phyloP scores from a whole-genome alignment of 2,329 filamentous ascomycete genomes.

The Neofusicoccum parvum region DNA sequence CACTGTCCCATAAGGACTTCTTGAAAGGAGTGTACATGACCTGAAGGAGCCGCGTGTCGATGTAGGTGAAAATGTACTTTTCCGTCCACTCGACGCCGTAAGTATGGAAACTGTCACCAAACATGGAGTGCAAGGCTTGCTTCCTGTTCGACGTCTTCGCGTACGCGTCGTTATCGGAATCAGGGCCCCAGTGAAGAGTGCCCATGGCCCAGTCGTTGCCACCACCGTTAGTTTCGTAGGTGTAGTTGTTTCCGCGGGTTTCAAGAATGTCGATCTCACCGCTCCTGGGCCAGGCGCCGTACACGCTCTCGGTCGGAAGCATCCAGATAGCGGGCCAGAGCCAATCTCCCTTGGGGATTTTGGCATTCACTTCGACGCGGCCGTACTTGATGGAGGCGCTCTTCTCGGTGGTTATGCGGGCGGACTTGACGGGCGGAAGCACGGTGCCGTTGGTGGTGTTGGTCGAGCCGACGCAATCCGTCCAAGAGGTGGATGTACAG shows the following conservation, averaged over 20 bases:
- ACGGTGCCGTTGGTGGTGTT: conserved; percentile 50
- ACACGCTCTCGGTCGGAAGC: conserved; percentile 23
- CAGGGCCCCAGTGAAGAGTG: conserved; percentile 53
- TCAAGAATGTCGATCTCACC: conserved; percentile 60
- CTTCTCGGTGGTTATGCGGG: conserved; percentile 51
- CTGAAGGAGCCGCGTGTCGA: conserved; percentile 41
- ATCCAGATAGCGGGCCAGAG: conserved; percentile 37
- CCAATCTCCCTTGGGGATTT: conserved; percentile 57
- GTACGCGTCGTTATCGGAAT: conserved; percentile 28
- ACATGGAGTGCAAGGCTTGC: conserved; percentile 25
- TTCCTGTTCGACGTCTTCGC: conserved; percentile 32
- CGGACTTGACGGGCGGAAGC: conserved; percentile 54
- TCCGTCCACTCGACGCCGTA: conserved; percentile 58
- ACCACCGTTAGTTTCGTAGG: conserved; percentile 37
- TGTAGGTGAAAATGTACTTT: conserved; percentile 57
- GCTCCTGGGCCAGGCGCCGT: conserved; percentile 53
- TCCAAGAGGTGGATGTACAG: conserved; percentile 6
- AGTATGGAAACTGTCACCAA: conserved; percentile 50
- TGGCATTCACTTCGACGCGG: conserved; percentile 56
- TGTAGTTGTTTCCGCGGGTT: conserved; percentile 48
- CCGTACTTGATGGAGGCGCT: conserved; percentile 53
- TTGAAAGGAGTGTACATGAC: conserved; percentile 19
- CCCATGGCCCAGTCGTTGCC: conserved; percentile 49
- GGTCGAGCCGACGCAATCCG: conserved; percentile 37
- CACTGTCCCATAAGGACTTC: conserved; percentile 40